Base-by-base conservation (phyloP, 352 stramenopile genomes). In the Peronospora farinosa region DNA sequence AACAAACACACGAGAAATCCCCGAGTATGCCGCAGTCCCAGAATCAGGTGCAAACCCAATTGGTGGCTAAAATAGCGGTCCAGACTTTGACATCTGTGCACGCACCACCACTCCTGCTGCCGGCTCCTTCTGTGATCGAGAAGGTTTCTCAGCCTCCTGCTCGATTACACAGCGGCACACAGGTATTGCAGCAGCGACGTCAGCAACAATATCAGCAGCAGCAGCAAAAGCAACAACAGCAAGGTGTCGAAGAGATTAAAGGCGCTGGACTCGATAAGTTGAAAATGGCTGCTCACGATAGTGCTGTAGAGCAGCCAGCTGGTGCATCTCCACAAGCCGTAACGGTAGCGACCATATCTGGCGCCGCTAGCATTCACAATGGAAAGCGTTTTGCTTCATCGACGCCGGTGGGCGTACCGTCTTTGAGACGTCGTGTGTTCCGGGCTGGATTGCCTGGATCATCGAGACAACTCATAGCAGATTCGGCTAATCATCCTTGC, bases 371-470 rank as follows among this genome's bases (percentile, higher is more conserved):
- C 11, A 16, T 40, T 11, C 43, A 52, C 19, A n/a, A 10, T 31
- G 37, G 15, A 1, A 71, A 71, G 30, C 57, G 63, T 2, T 27
- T 42, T 2, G 46, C 57, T 7, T 13, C 33, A 3, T 25, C 53
- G 19, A 47, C 40, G 19, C 27, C 52, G 6, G 21, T 31, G 4
- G 31, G 36, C 7, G 30, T 40, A 44, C 53, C 50, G 12, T 25
- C 43, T 19, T 42, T 40, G 32, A 51, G 52, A 27, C 64, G 55
- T 30, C 64, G 48, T 19, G 41, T 54, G 4, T 58, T 64, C 15
- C 51, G 49, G 9, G 25, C 51, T 38, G 60, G 55, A 21, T 47
- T 40, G 21, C 33, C 47, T n/a, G 44, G 57, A 30, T 71, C 56
- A 13, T 63, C 51, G 19, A 63, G 33, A 23, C 47, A 67, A 13